phyloP scores from a whole-genome alignment of 805 yeast species.

The Zygosaccharomyces siamensis region DNA sequence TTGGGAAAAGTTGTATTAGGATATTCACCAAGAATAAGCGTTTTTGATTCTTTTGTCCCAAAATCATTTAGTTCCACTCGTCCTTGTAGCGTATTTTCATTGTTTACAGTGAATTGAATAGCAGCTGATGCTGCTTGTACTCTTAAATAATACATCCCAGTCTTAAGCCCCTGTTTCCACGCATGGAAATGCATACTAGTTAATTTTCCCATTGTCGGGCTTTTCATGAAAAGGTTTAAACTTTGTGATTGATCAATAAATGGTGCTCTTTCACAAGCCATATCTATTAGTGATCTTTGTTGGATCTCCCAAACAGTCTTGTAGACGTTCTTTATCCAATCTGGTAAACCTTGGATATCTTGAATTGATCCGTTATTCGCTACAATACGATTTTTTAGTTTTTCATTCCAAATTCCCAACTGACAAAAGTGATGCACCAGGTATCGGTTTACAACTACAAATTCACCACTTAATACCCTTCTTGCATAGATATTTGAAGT shows the following conservation, averaged over 20 bases:
- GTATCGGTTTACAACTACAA: conserved; percentile 86
- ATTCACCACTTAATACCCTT: conserved; percentile 89
- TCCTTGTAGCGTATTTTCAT: conserved; percentile 36
- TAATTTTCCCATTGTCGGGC: conserved; percentile 93
- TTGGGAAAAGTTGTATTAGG: conserved; percentile 13
- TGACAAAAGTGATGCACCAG: conserved; percentile 75
- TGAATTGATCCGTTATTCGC: conserved; percentile 83
- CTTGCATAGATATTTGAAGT: conserved; percentile 90
- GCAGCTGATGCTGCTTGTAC: conserved; percentile 98
- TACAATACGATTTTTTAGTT: conserved; percentile 72
- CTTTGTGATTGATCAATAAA: conserved; percentile 91
- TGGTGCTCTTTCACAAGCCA: conserved; percentile 78
- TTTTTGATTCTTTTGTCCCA: conserved; percentile 43
- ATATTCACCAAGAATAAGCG: conserved; percentile 43
- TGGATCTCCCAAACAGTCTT: conserved; percentile 96
- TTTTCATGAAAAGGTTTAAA: conserved; percentile 78
- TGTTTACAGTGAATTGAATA: conserved; percentile 77
- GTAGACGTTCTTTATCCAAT: conserved; percentile 68
- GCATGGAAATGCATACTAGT: conserved; percentile 99
- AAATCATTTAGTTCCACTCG: conserved; percentile 8
- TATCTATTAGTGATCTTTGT: conserved; percentile 76
- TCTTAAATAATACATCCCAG: conserved; percentile 97
- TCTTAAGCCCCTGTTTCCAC: conserved; percentile 96
- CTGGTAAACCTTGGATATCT: conserved; percentile 66
- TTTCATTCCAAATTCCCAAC: conserved; percentile 76